phyloP scores from a whole-genome alignment of 768 basidiomycete species.

The Boletus sensibilis region DNA sequence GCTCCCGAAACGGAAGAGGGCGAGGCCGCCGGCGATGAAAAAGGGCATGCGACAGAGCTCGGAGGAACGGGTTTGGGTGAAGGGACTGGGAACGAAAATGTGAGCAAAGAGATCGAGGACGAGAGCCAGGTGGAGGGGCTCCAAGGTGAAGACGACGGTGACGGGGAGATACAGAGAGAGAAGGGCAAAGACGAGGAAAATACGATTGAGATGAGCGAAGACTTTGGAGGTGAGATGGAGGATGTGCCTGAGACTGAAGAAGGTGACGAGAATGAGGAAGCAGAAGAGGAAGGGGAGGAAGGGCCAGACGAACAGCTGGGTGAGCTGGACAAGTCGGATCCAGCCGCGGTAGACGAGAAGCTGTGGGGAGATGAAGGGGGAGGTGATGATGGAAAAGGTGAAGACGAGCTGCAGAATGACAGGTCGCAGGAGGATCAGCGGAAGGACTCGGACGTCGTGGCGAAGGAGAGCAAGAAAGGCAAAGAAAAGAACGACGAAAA shows the following conservation, averaged over 20 bases:
- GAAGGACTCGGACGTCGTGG: conserved; percentile 66
- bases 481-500: conserved; percentile 33
- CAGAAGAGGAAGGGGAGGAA: conserved; percentile 50
- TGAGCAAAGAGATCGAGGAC: conserved; percentile 93
- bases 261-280: conserved; percentile 44
- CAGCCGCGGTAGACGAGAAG: conserved; percentile 89
- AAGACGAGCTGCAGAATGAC: conserved; percentile 60
- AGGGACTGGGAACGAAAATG: conserved; percentile 81
- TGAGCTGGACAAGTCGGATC: conserved; percentile 79
- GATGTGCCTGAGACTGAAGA: conserved; percentile 64
- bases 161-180: conserved; percentile 34
- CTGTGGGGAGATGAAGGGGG: conserved; percentile 88
- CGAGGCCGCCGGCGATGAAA: conserved; percentile 46
- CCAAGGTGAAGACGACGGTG: conserved; percentile 57
- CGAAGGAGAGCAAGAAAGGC: conserved; percentile 63
- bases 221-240: conserved; percentile 85
- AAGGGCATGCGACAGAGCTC: conserved; percentile 39
- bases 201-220: conserved; percentile 88
- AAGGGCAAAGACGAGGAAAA: conserved; percentile 58
- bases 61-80: conserved; percentile 88
- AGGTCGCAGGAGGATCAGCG: conserved; percentile 47
- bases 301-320: conserved; percentile 81
- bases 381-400: conserved; percentile 46
- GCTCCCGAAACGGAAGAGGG: conserved; percentile 73
- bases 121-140: conserved; percentile 96